Base-by-base conservation (phyloP, 768 basidiomycete species). In the Lactifluus subvellereus region DNA sequence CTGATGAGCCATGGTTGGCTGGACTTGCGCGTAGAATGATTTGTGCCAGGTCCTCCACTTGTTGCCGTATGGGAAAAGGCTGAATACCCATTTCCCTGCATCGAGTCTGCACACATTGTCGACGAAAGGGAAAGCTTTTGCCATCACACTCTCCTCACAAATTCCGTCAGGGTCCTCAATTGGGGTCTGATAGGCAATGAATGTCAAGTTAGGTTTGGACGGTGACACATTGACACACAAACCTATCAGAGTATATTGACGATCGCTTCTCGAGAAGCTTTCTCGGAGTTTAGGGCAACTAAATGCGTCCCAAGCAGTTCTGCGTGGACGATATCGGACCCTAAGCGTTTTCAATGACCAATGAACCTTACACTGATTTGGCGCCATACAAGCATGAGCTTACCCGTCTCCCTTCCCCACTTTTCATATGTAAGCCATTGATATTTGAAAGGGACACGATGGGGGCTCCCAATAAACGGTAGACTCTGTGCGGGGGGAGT, bases 1-100 rank as follows among this genome's bases (percentile, higher is more conserved):
- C 10, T 70, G 62, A 18, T 58, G 57, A 0, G 72, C 67, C 1
- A 75, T 75, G 16, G 69, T 65, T 6, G 70, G 66, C 55, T 77
- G 74, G 62, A 81, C 77, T 58, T 80, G 74, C 52, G 77, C 69
- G 40, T 75, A 73, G 66, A 82, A 79, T 10, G 75, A 53, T 16
- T 75, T 72, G 10, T 81, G 74, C 30, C 75, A 75, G 10, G 72
- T 71, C 53, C 72, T 76, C 80, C 81, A 81, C 9, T 38, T 42
- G 42, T 73, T 70, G 22, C 77, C 76, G 51, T 80, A 80, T 3
- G 71, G 72, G 74, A 79, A 74, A 42, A 75, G 67, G 2, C 72
- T 72, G 54, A 80, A 69, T 48, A 74, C 69, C 74, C 77, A 79
- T 11, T 72, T 48, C 6, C 57, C 72, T 69, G 72, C 77, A 3